A percentile compares a stretch with the other conserved stretches of the same genome.
These are phyloP conservation scores for Clausena lansium DNA, from an alignment of 345 rosid genomes.

Conservation along the genomic window DNA sequence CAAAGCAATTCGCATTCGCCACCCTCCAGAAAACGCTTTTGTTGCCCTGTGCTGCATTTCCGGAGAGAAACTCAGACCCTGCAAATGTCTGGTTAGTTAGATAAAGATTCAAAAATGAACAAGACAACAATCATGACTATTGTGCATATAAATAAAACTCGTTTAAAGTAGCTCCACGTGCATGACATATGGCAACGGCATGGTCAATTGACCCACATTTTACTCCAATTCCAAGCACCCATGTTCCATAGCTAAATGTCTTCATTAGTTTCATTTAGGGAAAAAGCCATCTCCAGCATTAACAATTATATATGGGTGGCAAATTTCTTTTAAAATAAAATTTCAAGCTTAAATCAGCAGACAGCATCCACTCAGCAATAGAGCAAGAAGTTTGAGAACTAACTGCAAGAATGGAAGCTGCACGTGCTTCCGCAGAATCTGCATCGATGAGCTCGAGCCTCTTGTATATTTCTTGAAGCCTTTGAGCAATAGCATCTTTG, in stretches of 20 bases:
- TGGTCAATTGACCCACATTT: neutral
- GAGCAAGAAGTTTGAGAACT: conserved; percentile 24
- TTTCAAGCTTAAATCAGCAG: conserved; percentile 9
- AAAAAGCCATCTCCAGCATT: neutral
- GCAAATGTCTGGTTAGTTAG: conserved; percentile 27
- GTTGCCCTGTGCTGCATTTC: conserved; percentile 89
- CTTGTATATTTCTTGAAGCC: conserved; percentile 91
- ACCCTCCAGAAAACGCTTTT: conserved; percentile 94
- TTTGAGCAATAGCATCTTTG: conserved; percentile 59
- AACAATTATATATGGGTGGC: neutral
- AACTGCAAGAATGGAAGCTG: conserved; percentile 96
- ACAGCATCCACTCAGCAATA: conserved; percentile 1
- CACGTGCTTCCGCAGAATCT: conserved; percentile 90
- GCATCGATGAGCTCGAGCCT: conserved; percentile 94
- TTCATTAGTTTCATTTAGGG: neutral
- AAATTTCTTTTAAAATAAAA: neutral
- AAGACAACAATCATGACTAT: neutral
- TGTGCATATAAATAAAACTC: neutral
- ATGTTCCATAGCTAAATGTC: neutral
- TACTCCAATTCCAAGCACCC: neutral
- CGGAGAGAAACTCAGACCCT: conserved; percentile 97
- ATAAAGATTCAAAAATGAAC: neutral
- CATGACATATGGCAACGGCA: neutral
- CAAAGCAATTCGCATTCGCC: conserved; percentile 99
- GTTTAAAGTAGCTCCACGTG: conserved; percentile 1